Evolutionary conservation across 163 green algal genomes (phyloP), one percentile per base, ranked within the genome.

Genomic region (Scenedesmus sp.): DNA sequence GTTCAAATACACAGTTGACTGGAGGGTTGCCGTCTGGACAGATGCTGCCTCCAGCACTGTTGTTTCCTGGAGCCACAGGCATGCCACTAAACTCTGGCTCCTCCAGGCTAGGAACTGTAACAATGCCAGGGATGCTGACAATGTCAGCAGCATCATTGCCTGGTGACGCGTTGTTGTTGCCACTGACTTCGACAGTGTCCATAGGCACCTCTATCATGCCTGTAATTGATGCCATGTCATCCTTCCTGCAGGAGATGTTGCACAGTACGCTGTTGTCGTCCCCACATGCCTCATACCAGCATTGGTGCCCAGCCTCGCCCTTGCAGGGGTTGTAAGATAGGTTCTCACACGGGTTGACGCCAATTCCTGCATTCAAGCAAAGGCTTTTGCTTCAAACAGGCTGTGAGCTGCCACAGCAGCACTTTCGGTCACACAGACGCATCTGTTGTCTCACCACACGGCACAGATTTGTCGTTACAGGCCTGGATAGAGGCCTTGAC

Each of bases 161-260:
- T 52, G 70, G 23, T 5, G 13, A 5, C 23, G 13, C 23, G 70
- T 13, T 79, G 70, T 13, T 13, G 23, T 79, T 52, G 70, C 70
- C 23, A 18, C 23, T 79, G 5, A 23, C 23, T 3, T 79, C 70
- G 52, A 13, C 52, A 79, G 70, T 52, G 70, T 79, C 70, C 12
- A 79, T 16, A 52, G 70, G 70, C 23, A 79, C 23, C 5, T 79
- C 70, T 52, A 79, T 52, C 23, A 79, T 52, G 70, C 70, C 70
- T 79, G 70, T 79, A 23, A 79, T 79, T 7, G 70, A 52, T 52
- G 70, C 70, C 70, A 79, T 79, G 70, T 79, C 70, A 23, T 79
- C 70, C 70, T 18, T 46, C 23, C 70, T 79, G 70, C 70, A 79
- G 70, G 70, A 79, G 70, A 79, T 79, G 70, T 79, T 79, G 70